A percentile compares a stretch with the other conserved stretches of the same genome.
phyloP scores from a whole-genome alignment of 257 asterid species.

The Forsythia suspensa region DNA sequence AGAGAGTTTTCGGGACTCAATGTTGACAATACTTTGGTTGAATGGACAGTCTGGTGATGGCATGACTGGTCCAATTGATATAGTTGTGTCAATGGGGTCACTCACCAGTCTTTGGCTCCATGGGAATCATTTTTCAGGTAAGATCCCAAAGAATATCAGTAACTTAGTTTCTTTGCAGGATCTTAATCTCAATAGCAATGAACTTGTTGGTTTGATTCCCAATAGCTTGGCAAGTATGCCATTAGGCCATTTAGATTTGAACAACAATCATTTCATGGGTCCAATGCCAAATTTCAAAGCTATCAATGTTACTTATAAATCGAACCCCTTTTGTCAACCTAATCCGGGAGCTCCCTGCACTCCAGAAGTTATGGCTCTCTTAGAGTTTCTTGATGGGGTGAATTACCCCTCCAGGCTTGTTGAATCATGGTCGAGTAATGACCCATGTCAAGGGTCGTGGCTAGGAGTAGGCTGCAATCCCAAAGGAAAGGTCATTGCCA shows the following conservation, averaged over 20 bases:
- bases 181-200: constrained; percentile 65
- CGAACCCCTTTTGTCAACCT: constrained; percentile 64
- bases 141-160: constrained; percentile 61
- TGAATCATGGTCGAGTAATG: constrained; percentile 69
- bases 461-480: constrained; percentile 66
- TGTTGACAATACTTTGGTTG: constrained; percentile 55
- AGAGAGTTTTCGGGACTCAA: constrained; percentile 53
- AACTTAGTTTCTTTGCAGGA: constrained; percentile 52
- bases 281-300: constrained; percentile 72
- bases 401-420: constrained; percentile 70
- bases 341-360: constrained; percentile 53
- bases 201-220: constrained; percentile 79
- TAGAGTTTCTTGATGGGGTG: constrained; percentile 78
- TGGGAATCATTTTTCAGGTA: constrained; percentile 81
- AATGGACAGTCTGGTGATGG: constrained; percentile 66
- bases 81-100: constrained; percentile 53
- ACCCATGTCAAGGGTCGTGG: constrained; percentile 68
- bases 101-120: constrained; percentile 84
- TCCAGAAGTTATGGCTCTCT: constrained; percentile 61
- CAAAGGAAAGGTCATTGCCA: constrained; percentile 38
- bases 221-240: constrained; percentile 52
- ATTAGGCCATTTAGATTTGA: constrained; percentile 59
- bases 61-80: constrained; percentile 70
- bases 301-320: constrained; percentile 39
- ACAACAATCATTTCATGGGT: constrained; percentile 78